A percentile compares a stretch with the other conserved stretches of the same genome.
Evolutionary conservation across 768 basidiomycete species (phyloP).

Genomic region (Rhizopogon roseolus): DNA sequence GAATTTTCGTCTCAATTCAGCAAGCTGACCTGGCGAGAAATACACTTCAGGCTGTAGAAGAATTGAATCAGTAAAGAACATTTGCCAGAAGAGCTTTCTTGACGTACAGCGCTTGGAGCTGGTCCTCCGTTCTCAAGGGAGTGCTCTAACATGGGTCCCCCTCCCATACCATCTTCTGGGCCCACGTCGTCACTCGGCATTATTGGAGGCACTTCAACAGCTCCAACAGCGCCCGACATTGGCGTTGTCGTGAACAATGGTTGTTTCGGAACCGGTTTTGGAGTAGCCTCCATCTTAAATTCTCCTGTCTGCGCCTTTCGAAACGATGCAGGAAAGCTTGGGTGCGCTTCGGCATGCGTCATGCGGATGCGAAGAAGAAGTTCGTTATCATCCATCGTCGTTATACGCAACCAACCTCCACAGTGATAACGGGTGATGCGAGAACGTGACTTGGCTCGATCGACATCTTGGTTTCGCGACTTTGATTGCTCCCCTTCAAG

Average conservation of each 20-base stretch:
- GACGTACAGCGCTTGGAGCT: not conserved
- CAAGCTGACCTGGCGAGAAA: constrained; percentile 27
- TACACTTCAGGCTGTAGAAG: constrained; percentile 20
- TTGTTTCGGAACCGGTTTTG: constrained; percentile 17
- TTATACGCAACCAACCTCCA: constrained; percentile 30
- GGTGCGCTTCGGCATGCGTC: constrained; percentile 30
- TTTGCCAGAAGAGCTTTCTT: not conserved
- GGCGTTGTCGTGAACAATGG: constrained; percentile 20
- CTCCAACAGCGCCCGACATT: not conserved
- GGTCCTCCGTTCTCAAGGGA: not conserved
- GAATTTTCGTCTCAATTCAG: constrained; percentile 25
- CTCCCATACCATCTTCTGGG: not conserved
- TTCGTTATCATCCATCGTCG: constrained; percentile 32
- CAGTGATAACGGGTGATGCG: constrained; percentile 30
- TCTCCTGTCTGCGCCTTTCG: constrained; percentile 28
- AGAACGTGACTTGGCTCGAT: constrained; percentile 27
- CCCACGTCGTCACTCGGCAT: not conserved
- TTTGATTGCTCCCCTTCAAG: constrained; percentile 31
- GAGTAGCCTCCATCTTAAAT: constrained; percentile 26
- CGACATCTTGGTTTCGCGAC: constrained; percentile 26
- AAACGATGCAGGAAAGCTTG: constrained; percentile 27
- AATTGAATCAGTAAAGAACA: not conserved
- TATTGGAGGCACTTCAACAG: not conserved
- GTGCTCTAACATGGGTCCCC: not conserved
- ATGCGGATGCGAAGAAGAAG: constrained; percentile 29